Evolutionary conservation across 2,329 filamentous ascomycete species (phyloP), one percentile per base, ranked within the genome.

Genomic region (Triangularia verruculosa): DNA sequence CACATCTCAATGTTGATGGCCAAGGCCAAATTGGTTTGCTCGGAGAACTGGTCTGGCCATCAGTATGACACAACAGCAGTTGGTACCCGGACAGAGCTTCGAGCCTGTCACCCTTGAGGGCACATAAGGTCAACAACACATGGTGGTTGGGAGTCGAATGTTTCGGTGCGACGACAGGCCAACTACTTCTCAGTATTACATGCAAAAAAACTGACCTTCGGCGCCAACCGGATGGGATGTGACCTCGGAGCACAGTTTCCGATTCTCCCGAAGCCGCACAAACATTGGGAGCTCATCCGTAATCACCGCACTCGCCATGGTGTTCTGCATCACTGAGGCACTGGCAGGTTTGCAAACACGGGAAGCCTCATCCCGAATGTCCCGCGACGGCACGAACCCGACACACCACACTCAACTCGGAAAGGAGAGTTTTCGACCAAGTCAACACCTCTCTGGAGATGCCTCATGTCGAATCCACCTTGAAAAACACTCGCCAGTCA

Each of bases 331-430:
- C 32, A 34, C 22, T 25, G 56, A 25, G 32, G 56, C 22, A 58
- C 56, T 20, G 32, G 20, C 32, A 58, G 30, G 30, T 43, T 58
- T 58, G 32, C 30, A 39, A 24, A 25, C 15, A 25, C 39, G 39
- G 39, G 39, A 47, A 20, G 39, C 20, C 39, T 8, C 20, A 17
- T 9, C 30, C 56, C 32, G 56, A 65, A 63, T 51, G 22, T 52
- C 55, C 63, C 64, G 56, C 52, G 61, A 52, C 20, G 32, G 28
- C 61, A 27, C 54, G 20, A 25, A 43, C 51, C 30, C 28, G 52
- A 22, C 22, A 12, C 39, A 47, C 39, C n/a, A 47, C 3, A 47
- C 39, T 47, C 34, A 39, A 3, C 34, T n/a, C 39, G 39, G 39
- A 47, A 30, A 20, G 58, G 28, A 13, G n/a, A 61, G 15, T 30